A percentile compares a stretch with the other conserved stretches of the same genome.
These are phyloP conservation scores for Kregervanrija delftensis DNA, from an alignment of 805 yeast species.

Conservation along the genomic window DNA sequence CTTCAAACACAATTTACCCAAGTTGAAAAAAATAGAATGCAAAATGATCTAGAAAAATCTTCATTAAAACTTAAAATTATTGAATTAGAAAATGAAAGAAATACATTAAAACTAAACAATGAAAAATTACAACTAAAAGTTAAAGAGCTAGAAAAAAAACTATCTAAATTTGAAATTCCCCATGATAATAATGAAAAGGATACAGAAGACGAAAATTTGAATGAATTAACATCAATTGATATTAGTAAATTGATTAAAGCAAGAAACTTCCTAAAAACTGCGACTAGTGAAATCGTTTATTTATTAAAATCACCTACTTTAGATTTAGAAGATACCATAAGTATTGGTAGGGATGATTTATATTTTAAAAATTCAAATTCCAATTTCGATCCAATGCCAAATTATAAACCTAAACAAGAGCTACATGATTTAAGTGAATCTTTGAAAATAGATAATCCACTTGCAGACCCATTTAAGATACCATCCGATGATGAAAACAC, in stretches of 20 bases:
- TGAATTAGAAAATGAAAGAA: slow-evolving; percentile 47
- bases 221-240: slow-evolving; percentile 20
- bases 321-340: slow-evolving; percentile 24
- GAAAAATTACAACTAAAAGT: slow-evolving; percentile 35
- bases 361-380: slow-evolving; percentile 3
- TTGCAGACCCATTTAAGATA: no score
- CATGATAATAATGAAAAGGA: neutral
- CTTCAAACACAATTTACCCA: slow-evolving; percentile 53
- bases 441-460: no score
- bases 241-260: slow-evolving; percentile 26
- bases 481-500: no score
- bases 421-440: neutral
- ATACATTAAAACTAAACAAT: slow-evolving; percentile 34
- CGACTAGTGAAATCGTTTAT: slow-evolving; percentile 31
- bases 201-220: slow-evolving; percentile 3
- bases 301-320: slow-evolving; percentile 28
- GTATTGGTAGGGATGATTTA: slow-evolving; percentile 10
- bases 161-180: slow-evolving; percentile 4
- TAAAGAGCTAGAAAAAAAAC: slow-evolving; percentile 30
- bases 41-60: slow-evolving; percentile 46
- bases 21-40: slow-evolving; percentile 36
- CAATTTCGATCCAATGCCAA: no score
- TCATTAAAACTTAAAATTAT: slow-evolving; percentile 43
- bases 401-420: slow-evolving; percentile 3
- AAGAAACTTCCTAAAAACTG: slow-evolving; percentile 27